Percentiles rank a stretch among this genome's conserved stretches.
These are phyloP conservation scores for Lachancea sp. DNA, from an alignment of 805 yeast species.

Conservation along the genomic window DNA sequence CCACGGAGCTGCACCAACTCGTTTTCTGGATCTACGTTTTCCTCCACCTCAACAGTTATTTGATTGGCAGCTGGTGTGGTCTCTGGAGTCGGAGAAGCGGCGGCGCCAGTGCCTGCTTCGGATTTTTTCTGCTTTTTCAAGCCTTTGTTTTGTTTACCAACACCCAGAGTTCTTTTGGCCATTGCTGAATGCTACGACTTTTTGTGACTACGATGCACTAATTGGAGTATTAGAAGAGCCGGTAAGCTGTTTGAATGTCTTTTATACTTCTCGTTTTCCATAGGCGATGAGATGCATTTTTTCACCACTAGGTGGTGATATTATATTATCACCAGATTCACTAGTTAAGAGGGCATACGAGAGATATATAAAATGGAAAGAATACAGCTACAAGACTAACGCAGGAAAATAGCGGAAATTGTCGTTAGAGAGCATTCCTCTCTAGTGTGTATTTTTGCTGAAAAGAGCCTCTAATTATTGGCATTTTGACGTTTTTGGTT, in stretches of 20 bases:
- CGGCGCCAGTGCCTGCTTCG: neutral
- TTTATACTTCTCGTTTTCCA: neutral
- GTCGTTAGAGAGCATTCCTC: too few relatives aligned
- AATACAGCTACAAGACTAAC: neutral
- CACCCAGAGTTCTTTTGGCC: conserved; percentile 63
- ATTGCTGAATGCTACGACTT: conserved; percentile 19
- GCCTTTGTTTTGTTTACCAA: conserved; percentile 51
- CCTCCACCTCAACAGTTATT: conserved; percentile 61
- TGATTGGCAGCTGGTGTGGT: conserved; percentile 33
- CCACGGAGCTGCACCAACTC: conserved; percentile 72
- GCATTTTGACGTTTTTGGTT: too few relatives aligned
- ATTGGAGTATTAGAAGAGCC: neutral
- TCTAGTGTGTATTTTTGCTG: too few relatives aligned
- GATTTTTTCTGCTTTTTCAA: conserved; percentile 29
- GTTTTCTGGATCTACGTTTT: conserved; percentile 66
- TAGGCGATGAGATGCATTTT: neutral
- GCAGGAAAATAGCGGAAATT: too few relatives aligned
- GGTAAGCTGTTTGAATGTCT: neutral
- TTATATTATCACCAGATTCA: neutral
- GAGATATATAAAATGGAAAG: neutral
- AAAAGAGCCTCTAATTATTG: too few relatives aligned
- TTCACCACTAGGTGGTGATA: neutral
- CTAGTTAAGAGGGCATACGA: neutral
- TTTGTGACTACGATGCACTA: neutral
- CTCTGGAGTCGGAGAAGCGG: conserved; percentile 11